Percentiles rank a stretch among this genome's conserved stretches.
Evolutionary conservation across 768 basidiomycete genomes (phyloP).

Genomic region (Lyophyllum semitale): DNA sequence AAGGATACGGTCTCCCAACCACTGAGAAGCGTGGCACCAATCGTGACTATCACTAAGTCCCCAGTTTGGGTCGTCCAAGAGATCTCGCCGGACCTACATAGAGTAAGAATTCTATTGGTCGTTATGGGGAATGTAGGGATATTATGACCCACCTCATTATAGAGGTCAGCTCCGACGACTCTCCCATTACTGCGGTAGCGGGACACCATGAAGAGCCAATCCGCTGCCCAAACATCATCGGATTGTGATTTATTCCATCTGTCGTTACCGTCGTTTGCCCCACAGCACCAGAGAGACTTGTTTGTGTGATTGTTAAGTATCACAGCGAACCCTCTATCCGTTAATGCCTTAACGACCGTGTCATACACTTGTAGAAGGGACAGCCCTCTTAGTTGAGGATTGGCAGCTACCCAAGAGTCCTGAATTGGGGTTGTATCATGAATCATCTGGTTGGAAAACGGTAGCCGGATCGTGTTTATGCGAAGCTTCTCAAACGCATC

Average conservation of each 20-base stretch:
- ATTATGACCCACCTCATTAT: constrained; percentile 12
- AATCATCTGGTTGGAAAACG: constrained; percentile 20
- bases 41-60: constrained; percentile 5
- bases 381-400: constrained; percentile 12
- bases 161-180: constrained; percentile 15
- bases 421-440: constrained; percentile 13
- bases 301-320: constrained; percentile 19
- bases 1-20: constrained; percentile 14
- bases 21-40: constrained; percentile 12
- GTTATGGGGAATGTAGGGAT: neutral
- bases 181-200: constrained; percentile 14
- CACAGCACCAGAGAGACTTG: constrained; percentile 18
- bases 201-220: constrained; percentile 18
- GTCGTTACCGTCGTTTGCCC: constrained; percentile 14
- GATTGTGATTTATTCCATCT: constrained; percentile 18
- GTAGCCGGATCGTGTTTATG: constrained; percentile 14
- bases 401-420: constrained; percentile 13
- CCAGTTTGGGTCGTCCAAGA: constrained; percentile 14
- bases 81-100: constrained; percentile 13
- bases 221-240: constrained; percentile 11
- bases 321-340: constrained; percentile 15
- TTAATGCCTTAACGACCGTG: constrained; percentile 13
- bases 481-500: constrained; percentile 13
- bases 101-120: no score
- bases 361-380: constrained; percentile 16